Percentiles rank a stretch among this genome's conserved stretches.
Conservation (phyloP, 1,284 basidiomycete genomes). For the Trichosporon sp. region DNA sequence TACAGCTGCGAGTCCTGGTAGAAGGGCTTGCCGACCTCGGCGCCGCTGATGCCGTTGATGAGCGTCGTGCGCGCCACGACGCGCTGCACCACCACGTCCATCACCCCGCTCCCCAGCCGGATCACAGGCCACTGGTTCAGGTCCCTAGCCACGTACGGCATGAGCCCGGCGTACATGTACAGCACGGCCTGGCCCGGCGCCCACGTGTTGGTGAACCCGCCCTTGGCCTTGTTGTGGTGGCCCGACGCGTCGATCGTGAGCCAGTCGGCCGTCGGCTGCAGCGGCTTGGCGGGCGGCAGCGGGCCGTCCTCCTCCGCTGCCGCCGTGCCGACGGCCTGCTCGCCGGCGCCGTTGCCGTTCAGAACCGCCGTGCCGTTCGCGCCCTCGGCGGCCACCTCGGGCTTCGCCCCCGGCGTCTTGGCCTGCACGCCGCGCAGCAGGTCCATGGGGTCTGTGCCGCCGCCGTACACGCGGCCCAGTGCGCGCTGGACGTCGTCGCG, state of each 20-base stretch:
- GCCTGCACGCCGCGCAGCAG: conserved; percentile 16
- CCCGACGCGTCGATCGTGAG: conserved; percentile 33
- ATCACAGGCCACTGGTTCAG: conserved; percentile 84
- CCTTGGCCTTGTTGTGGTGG: conserved; percentile 7
- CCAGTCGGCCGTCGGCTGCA: conserved; percentile 43
- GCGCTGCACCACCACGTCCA: conserved; percentile 71
- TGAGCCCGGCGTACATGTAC: conserved; percentile 60
- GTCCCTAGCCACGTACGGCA: conserved; percentile 59
- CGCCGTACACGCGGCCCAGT: conserved; percentile 22
- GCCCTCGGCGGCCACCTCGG: not conserved
- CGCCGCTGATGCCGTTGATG: conserved; percentile 62
- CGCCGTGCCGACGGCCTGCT: not conserved
- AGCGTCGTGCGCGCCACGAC: conserved; percentile 57
- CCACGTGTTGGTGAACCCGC: conserved; percentile 48
- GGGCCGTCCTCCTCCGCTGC: conserved; percentile 21
- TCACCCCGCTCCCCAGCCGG: conserved; percentile 68
- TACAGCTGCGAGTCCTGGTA: conserved; percentile 69
- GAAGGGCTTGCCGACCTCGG: conserved; percentile 62
- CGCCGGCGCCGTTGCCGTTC: not conserved
- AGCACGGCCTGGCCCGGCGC: conserved; percentile 67
- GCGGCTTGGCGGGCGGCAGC: conserved; percentile 25
- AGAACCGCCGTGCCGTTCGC: not conserved
- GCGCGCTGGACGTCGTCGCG: conserved; percentile 25
- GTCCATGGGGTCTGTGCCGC: conserved; percentile 13
- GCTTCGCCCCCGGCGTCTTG: not conserved